Evolutionary conservation across 495 filamentous ascomycete genomes (phyloP), one percentile per base, ranked within the genome.

Genomic region (Trichoderma orchidacearum): DNA sequence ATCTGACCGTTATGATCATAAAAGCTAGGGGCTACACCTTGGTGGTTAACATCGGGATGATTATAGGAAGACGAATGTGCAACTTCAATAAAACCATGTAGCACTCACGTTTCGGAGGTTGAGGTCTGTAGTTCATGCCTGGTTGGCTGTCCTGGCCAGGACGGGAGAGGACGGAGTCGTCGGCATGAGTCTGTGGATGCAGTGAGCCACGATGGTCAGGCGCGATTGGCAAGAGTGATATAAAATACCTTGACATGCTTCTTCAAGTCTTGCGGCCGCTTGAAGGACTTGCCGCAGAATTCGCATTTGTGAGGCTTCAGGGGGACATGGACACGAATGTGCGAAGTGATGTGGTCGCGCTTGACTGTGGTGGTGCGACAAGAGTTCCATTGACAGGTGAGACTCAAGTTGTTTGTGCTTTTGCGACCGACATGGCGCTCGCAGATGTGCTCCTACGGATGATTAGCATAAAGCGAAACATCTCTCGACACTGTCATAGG

Each of bases 231-330:
- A 30, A 51, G 35, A 36, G 25, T 17, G 21, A 34, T 45, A 32
- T 52, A 21, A 56, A 71, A 51, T 67, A 78, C 73, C 75, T 97
- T 97, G 68, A 97, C 91, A 70, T 99, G 94, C 75, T 99, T 99
- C 81, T 97, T 97, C 59, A 99, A 68, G 75, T 99, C 94, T 71
- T 99, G 93, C 27, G 94, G 94, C 15, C 94, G 88, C 80, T 99
- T 99, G 80, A 99, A 99, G 7, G 90, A 89, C 77, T 99, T 99
- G 63, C 89, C 88, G 66, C 94, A 99, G 70, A 95, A 95, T 63
- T 95, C 90, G 66, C 94, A 99, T 69, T 95, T 95, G 74, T 99
- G 93, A 36, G 94, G 94, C 77, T 97, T 97, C 52, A 97, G 75
- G 11, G 94, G 94, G 5, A 99, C 93, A 68, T 99, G 94, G 34